Evolutionary conservation across 306 rosid species (phyloP).

Genomic region (Quercus robur): DNA sequence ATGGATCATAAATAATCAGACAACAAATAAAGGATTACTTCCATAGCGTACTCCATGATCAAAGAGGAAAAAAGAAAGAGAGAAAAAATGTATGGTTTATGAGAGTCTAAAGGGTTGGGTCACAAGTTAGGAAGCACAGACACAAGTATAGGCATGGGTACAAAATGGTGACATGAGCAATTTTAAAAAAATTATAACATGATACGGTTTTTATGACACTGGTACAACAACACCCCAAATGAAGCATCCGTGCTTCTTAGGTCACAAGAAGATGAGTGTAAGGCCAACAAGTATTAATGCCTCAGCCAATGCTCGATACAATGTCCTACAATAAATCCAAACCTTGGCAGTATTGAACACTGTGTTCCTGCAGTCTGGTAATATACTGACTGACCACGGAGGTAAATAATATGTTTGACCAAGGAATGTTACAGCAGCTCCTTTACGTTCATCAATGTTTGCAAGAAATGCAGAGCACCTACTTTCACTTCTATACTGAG

Average conservation of each 20-base stretch:
- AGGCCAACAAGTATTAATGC: conserved; percentile 11
- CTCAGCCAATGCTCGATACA: not conserved
- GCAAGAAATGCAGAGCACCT: conserved; percentile 91
- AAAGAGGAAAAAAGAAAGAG: not conserved
- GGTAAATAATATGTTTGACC: conserved; percentile 74
- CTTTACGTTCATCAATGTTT: conserved; percentile 70
- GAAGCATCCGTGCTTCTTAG: too few relatives aligned
- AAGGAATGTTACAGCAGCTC: conserved; percentile 67
- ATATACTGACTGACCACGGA: conserved; percentile 94
- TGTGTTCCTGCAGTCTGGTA: conserved; percentile 83
- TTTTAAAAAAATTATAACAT: too few relatives aligned
- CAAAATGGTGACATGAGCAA: too few relatives aligned
- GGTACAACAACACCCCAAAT: too few relatives aligned
- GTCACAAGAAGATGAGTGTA: conserved; percentile 4
- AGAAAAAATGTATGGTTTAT: not conserved
- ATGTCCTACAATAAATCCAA: conserved; percentile 24
- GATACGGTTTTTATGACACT: too few relatives aligned
- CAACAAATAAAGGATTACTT: not conserved
- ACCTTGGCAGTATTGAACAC: conserved; percentile 95
- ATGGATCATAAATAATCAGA: not conserved
- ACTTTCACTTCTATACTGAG: conserved; percentile 32
- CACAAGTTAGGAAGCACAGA: not conserved
- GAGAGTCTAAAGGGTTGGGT: not conserved
- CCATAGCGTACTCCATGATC: not conserved
- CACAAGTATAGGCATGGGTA: too few relatives aligned